Base-by-base conservation (phyloP, 108 stramenopile genomes). In the Skeletonema grethae region DNA sequence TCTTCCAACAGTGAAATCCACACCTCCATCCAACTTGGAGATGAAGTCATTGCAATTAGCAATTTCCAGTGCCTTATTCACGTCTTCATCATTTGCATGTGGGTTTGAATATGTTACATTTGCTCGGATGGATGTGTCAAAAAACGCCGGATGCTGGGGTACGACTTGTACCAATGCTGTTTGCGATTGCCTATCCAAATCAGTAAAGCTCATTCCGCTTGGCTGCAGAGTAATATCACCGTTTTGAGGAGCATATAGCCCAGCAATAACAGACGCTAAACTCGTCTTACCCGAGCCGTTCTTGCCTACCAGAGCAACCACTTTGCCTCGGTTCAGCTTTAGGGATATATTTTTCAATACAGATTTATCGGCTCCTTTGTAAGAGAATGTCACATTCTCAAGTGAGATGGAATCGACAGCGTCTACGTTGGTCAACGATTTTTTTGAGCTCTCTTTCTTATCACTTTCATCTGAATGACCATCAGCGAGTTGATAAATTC, bases 281-380 rank as follows among this genome's bases (percentile, higher is more conserved):
- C 96, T 97, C 10, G 85, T 83, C 70, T 98, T 99, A 22, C 99
- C 99, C 18, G 79, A 77, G 4, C 99, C 99, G 75, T 93, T 96
- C 24, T 89, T 79, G 13, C 99, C 99, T 3, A 95, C 91, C 24
- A 99, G 57, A 1, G 96, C 98, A 20, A 97, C 82, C 56, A 95
- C 90, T 34, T 91, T 74, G 22, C 97, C 96, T 8, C 93, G 71
- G 31, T 74, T 58, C 12, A 98, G 71, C 25, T 61, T 39, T 15
- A 99, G 66, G 11, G 89, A 85, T 18, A 98, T 67, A 75, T 86
- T 72, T 7, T 81, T 61, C 15, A 99, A 70, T 13, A 95, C 90
- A 5, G 55, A 6, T 32, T 70, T 79, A 55, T 73, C 64, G 18
- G 72, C 56, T 20, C 84, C 72, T 39, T 67, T 73, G 65, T 91